These are phyloP conservation scores for Gaultheria prostrata DNA, from an alignment of 148 eudicot species.

Conservation along the genomic window DNA sequence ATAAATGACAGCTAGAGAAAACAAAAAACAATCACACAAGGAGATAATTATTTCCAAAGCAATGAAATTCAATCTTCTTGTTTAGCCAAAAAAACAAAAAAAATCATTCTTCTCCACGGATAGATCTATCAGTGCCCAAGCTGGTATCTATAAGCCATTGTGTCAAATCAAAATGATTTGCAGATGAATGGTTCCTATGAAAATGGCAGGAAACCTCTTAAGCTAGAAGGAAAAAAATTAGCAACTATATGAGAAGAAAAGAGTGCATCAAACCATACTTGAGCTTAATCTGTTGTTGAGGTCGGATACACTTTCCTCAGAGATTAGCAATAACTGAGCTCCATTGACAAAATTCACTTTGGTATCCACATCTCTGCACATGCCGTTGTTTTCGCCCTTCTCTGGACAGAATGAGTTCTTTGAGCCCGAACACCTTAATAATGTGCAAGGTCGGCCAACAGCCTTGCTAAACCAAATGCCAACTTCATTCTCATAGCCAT, in stretches of 20 bases:
- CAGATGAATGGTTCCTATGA: background rate
- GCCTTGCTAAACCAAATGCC: slow-evolving; percentile 84
- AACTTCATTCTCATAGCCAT: slow-evolving; percentile 51
- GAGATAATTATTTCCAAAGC: background rate
- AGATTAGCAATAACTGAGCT: slow-evolving; percentile 84
- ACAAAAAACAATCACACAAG: background rate
- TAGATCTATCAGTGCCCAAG: background rate
- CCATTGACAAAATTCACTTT: slow-evolving; percentile 83
- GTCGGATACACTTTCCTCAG: slow-evolving; percentile 79
- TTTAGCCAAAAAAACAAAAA: no score
- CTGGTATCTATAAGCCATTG: background rate
- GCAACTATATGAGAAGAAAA: slow-evolving; percentile 5
- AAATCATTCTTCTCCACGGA: background rate
- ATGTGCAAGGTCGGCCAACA: slow-evolving; percentile 73
- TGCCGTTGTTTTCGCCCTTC: slow-evolving; percentile 29
- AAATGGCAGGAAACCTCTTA: background rate
- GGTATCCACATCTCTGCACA: slow-evolving; percentile 59
- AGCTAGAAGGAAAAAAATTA: background rate
- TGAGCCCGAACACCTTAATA: slow-evolving; percentile 58
- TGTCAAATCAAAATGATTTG: background rate
- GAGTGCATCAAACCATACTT: slow-evolving; percentile 48
- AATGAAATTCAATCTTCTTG: background rate
- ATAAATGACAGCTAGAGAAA: background rate
- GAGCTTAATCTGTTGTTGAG: slow-evolving; percentile 64
- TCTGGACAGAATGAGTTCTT: slow-evolving; percentile 24